Evolutionary conservation across 2,329 filamentous ascomycete genomes (phyloP), one percentile per base, ranked within the genome.

Genomic region (Podosphaera fusca): DNA sequence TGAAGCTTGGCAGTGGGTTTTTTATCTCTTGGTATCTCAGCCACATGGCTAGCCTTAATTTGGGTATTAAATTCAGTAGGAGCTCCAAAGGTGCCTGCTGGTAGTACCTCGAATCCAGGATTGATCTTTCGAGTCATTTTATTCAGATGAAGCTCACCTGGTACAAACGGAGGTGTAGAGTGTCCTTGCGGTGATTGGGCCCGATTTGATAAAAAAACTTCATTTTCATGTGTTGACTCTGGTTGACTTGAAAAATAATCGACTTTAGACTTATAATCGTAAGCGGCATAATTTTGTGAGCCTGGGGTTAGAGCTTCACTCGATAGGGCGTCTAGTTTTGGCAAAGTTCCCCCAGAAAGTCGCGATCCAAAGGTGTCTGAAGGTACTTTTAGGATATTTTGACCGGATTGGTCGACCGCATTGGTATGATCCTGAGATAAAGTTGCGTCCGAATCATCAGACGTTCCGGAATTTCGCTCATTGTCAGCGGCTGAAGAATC

Each of bases 1-100:
- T 72, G 70, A 2, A 72, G 66, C 59, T 68, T 69, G 57, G 65
- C 69, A 4, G 69, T 69, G 49, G 68, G 65, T 58, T 68, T 68
- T 62, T 66, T 62, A 6, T 64, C 61, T 14, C 58, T 59, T 4
- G 58, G 47, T 2, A 61, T 59, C 12, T 51, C 34, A 38, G 59
- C 60, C 40, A 58, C n/a, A 4, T 58, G 57, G 7, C 55, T 46
- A 4, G 58, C 58, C 45, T 59, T 60, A 8, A 38, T 21, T 8
- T 4, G 14, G 2, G 29, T 40, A 38, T 60, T 59, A 10, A 59
- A 34, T 35, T 63, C 61, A 4, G 57, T 14, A 31, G 60, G 60
- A 30, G 55, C 49, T 7, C 62, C 64, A 67, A 70, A 56, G 10
- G 70, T 71, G 9, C 70, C 71, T 5, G 69, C 70, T 10, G 70